These are phyloP conservation scores for Parastagonospora avenae DNA, from an alignment of 2,329 filamentous ascomycete genomes.

Conservation along the genomic window DNA sequence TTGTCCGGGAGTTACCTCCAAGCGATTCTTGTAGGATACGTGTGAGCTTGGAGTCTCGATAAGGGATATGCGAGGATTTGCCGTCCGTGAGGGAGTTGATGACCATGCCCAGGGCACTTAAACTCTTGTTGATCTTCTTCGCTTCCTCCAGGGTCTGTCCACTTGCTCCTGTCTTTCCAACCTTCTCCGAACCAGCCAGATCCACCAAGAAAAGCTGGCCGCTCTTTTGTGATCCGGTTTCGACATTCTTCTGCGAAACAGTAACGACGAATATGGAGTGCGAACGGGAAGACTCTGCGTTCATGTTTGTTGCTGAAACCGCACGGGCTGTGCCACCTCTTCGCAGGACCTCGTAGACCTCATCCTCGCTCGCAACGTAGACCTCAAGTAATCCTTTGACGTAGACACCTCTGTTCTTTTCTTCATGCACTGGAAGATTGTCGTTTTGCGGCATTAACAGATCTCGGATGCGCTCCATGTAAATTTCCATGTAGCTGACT, in stretches of 20 bases:
- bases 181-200: slow-evolving; percentile 97
- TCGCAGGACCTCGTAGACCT: slow-evolving; percentile 96
- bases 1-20: slow-evolving; percentile 97
- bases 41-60: slow-evolving; percentile 97
- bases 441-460: slow-evolving; percentile 90
- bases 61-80: slow-evolving; percentile 94
- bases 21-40: slow-evolving; percentile 96
- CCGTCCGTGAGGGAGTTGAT: slow-evolving; percentile 97
- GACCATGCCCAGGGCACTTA: slow-evolving; percentile 98
- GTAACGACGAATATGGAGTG: slow-evolving; percentile 99
- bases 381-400: slow-evolving; percentile 94
- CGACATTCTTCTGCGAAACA: slow-evolving; percentile 95
- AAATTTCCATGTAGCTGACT: slow-evolving; percentile 99
- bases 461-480: slow-evolving; percentile 98
- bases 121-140: slow-evolving; percentile 99
- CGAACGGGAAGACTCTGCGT: slow-evolving; percentile 95
- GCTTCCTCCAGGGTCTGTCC: slow-evolving; percentile 97
- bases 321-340: slow-evolving; percentile 86
- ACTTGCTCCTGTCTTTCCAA: slow-evolving; percentile 96
- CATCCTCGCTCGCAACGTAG: slow-evolving; percentile 92
- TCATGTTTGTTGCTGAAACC: slow-evolving; percentile 99
- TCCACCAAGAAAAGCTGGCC: slow-evolving; percentile 97
- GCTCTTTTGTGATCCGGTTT: slow-evolving; percentile 94
- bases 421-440: slow-evolving; percentile 96
- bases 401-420: slow-evolving; percentile 94